Conservation (phyloP, 345 rosid species). For the Eucalyptus rudis region DNA sequence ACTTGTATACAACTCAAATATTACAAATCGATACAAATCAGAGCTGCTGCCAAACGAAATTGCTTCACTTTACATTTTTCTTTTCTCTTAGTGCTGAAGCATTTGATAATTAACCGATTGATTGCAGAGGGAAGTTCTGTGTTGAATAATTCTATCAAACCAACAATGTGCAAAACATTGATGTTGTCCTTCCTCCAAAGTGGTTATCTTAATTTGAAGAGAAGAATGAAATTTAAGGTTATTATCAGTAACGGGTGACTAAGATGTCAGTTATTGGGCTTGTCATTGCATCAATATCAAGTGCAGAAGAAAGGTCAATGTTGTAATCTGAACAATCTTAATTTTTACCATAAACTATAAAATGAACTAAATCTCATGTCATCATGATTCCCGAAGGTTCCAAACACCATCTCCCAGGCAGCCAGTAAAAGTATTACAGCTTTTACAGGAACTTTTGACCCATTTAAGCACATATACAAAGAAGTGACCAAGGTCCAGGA, state of each 20-base stretch:
- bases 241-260: not conserved
- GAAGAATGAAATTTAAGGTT: not conserved
- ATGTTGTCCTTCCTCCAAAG: not conserved
- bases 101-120: not conserved
- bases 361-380: not conserved
- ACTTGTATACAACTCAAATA: not conserved
- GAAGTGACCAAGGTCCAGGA: not conserved
- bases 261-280: not conserved
- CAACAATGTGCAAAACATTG: not conserved
- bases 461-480: not conserved
- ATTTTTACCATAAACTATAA: not conserved
- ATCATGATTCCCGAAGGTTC: not conserved
- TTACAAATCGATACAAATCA: not conserved
- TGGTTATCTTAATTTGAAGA: not conserved
- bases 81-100: not conserved
- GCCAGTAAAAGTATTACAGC: not conserved
- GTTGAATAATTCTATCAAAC: not conserved
- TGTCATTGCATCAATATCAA: not conserved
- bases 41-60: not conserved
- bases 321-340: not conserved
- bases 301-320: not conserved
- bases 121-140: not conserved
- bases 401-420: not conserved
- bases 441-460: not conserved
- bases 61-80: not conserved